Evolutionary conservation across 2,329 filamentous ascomycete genomes (phyloP).

Genomic region (Aspergillus ruber): DNA sequence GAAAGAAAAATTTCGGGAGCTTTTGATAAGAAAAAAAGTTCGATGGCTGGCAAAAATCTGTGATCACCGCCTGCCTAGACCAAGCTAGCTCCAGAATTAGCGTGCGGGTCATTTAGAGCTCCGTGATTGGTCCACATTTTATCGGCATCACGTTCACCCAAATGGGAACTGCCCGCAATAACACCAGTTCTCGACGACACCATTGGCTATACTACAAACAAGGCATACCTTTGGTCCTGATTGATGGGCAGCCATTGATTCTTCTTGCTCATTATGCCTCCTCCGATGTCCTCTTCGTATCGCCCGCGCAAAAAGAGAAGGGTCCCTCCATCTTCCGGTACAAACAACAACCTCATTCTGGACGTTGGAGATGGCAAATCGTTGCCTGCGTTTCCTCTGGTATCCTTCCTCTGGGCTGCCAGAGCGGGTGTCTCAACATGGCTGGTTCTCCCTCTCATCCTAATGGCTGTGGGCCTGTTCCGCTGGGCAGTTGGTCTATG

Average conservation of each 20-base stretch:
- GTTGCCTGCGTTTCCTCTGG: conserved; percentile 76
- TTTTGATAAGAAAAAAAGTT: conserved; percentile 26
- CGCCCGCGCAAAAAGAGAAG: conserved; percentile 44
- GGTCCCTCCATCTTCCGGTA: conserved; percentile 24
- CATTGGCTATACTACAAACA: background rate
- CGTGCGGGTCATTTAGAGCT: background rate
- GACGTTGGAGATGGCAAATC: conserved; percentile 41
- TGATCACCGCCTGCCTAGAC: conserved; percentile 20
- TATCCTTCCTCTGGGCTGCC: conserved; percentile 90
- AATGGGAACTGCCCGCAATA: background rate
- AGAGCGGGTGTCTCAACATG: conserved; percentile 79
- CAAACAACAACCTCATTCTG: conserved; percentile 38
- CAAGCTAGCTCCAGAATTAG: conserved; percentile 1
- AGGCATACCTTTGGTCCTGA: background rate
- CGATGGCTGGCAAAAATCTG: conserved; percentile 23
- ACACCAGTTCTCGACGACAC: background rate
- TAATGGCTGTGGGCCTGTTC: conserved; percentile 88
- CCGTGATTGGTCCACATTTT: background rate
- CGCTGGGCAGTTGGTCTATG: conserved; percentile 88
- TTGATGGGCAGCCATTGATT: conserved; percentile 19
- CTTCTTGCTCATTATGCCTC: conserved; percentile 16
- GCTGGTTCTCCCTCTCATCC: conserved; percentile 77
- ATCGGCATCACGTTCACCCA: background rate
- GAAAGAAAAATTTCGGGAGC: conserved; percentile 19
- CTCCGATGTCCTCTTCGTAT: conserved; percentile 28